Base-by-base conservation (phyloP, 2,329 filamentous ascomycete species). In the Diplocarpon rosae region DNA sequence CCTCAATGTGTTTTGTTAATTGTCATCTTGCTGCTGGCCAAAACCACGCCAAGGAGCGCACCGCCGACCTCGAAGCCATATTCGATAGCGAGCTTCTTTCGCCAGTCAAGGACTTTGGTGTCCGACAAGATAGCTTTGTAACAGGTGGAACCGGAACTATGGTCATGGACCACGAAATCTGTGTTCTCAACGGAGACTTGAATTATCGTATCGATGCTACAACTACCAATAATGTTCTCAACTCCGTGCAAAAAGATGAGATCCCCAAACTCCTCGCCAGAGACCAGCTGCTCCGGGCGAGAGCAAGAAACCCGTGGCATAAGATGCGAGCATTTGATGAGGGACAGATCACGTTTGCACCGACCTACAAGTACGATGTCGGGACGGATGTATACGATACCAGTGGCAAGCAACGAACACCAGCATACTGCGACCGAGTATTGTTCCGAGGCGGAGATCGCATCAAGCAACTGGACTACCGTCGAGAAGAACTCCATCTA, bases 161-260 rank as follows among this genome's bases (percentile, higher is more conserved):
- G 82, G 85, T 98, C 47, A 72, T 96, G 46, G 92, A 98, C 59
- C 92, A 98, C 60, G 92, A 98, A 65, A 83, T 98, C n/a, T 95
- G 90, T 63, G 79, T 98, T 38, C 67, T 96, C 34, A 96, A 96
- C 57, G 92, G 92, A 24, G 92, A 98, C 62, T 73, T 98, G 39
- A 98, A 98, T 65, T 98, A 98, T 64, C 88, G 92, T 50, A 96
- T 98, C 58, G 92, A 98, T 63, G 88, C 89, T 17, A 95, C 96
- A 78, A 87, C 87, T 14, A 85, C 92, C 39, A 87, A 96, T 58
- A 88, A 85, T 0, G 90, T 98, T 2, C 83, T 96, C 43, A 82
- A 81, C 48, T 88, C 87, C 1, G 78, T 96, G 40, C 82, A 85
- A 51, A 73, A 82, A 34, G 81, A 83, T 50, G 94, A 96, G 54